Base-by-base conservation (phyloP, 2,329 filamentous ascomycete species). In the Talaromyces albobiverticillius region DNA sequence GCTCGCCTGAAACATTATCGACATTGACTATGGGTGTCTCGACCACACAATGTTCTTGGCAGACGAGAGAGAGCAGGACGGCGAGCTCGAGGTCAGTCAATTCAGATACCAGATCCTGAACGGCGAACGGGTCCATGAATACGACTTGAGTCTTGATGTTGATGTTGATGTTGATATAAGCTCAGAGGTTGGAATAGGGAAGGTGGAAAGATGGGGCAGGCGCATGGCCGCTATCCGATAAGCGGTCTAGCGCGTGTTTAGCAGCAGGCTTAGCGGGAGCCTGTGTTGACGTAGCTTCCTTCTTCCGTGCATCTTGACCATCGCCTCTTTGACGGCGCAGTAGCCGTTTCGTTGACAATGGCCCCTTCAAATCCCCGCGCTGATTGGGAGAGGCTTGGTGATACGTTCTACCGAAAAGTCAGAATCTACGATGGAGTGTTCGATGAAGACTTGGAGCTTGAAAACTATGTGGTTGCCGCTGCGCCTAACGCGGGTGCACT, bases 341-440 rank as follows among this genome's bases (percentile, higher is more conserved):
- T 36, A 38, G 36, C 38, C 5, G 32, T n/a, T n/a, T 13, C 32
- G n/a, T 26, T 22, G 25, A 26, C 11, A n/a, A 58, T 58, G 57
- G 74, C 75, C 52, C 67, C 70, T 40, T 74, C 77, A 57, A 86
- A 84, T 66, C 82, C 92, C 66, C 90, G 90, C 64, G 88, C 90
- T 65, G 90, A 93, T 72, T 99, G 94, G 94, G 91, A 96, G 79
- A 88, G 84, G 73, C 85, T 97, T 61, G 94, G 90, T 68, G 89
- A 95, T 73, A 87, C 85, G 66, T 97, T 95, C 80, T 99, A 97
- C 77, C 89, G 93, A 71, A 96, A 95, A 78, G 86, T 89, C 54
- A 89, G 93, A 73, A 84, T 96, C 57, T 99, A 97, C 79, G 92
- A 91, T 57, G 88, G 86, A 61, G 83, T 97, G 60, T 99, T 97